Conservation (phyloP, 176 grass and related monocot species). For the Raddia distichophylla region DNA sequence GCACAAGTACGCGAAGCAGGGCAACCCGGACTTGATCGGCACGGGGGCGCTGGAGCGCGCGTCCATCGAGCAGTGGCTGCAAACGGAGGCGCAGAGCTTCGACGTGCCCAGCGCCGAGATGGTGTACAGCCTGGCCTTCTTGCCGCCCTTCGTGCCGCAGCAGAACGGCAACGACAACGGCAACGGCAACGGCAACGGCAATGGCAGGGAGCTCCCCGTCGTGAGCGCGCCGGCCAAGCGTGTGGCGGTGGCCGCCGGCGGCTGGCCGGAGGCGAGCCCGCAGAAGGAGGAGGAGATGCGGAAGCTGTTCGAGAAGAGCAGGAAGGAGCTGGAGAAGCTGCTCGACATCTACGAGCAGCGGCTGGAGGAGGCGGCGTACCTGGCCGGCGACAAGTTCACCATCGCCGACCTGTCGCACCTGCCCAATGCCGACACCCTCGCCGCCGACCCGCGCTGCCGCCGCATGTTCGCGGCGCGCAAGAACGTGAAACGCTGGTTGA, state of each 20-base stretch:
- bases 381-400: slow-evolving; percentile 88
- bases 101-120: slow-evolving; percentile 78
- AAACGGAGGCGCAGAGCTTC: slow-evolving; percentile 91
- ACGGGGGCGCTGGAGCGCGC: slow-evolving; percentile 80
- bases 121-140: slow-evolving; percentile 75
- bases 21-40: slow-evolving; percentile 73
- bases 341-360: slow-evolving; percentile 89
- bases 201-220: neutral
- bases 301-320: slow-evolving; percentile 54
- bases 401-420: slow-evolving; percentile 94
- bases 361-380: slow-evolving; percentile 62
- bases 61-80: slow-evolving; percentile 96
- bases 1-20: slow-evolving; percentile 70
- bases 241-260: neutral
- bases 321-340: slow-evolving; percentile 69
- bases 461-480: slow-evolving; percentile 57
- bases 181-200: neutral
- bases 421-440: slow-evolving; percentile 74
- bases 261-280: neutral
- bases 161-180: slow-evolving; percentile 23
- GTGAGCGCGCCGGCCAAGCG: slow-evolving; percentile 25
- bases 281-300: slow-evolving; percentile 53
- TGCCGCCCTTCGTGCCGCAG: slow-evolving; percentile 37
- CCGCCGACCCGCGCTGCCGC: slow-evolving; percentile 48
- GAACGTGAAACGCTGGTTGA: slow-evolving; percentile 81